These are phyloP conservation scores for Nepenthes gracilis DNA, from an alignment of 148 eudicot species.

Conservation along the genomic window DNA sequence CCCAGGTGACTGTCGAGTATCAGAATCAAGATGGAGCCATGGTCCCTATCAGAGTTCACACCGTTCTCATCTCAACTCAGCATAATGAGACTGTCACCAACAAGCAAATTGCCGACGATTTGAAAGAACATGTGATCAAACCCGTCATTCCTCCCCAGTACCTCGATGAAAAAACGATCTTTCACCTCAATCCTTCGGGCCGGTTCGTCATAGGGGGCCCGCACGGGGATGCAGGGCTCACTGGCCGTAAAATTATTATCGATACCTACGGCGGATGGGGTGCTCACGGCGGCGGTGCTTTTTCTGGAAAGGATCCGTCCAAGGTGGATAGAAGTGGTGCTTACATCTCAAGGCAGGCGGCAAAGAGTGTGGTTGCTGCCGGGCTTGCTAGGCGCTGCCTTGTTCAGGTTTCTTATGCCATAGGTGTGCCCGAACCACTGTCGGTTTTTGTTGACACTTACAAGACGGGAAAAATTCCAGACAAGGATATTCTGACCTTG, in stretches of 20 bases:
- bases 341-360: conserved; percentile 17
- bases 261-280: conserved; percentile 22
- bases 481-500: conserved; percentile 10
- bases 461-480: conserved; percentile 10
- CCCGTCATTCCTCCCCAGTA: conserved; percentile 15
- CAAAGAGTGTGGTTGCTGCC: conserved; percentile 15
- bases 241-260: conserved; percentile 17
- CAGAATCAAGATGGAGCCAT: conserved; percentile 13
- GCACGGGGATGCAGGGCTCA: conserved; percentile 16
- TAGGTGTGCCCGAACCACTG: conserved; percentile 17
- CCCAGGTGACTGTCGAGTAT: conserved; percentile 18
- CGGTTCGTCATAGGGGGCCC: conserved; percentile 19
- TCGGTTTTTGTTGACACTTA: conserved; percentile 14
- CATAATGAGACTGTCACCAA: conserved; percentile 11
- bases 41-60: conserved; percentile 18
- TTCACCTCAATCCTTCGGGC: conserved; percentile 16
- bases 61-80: conserved; percentile 18
- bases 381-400: conserved; percentile 15
- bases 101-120: conserved; percentile 4
- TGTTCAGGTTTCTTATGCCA: conserved; percentile 14
- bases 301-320: conserved; percentile 14
- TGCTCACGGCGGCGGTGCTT: conserved; percentile 17
- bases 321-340: conserved; percentile 19
- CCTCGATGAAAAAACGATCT: conserved; percentile 16
- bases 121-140: conserved; percentile 16